Base-by-base conservation (phyloP, 1,284 basidiomycete genomes). In the Ustilago esculenta region DNA sequence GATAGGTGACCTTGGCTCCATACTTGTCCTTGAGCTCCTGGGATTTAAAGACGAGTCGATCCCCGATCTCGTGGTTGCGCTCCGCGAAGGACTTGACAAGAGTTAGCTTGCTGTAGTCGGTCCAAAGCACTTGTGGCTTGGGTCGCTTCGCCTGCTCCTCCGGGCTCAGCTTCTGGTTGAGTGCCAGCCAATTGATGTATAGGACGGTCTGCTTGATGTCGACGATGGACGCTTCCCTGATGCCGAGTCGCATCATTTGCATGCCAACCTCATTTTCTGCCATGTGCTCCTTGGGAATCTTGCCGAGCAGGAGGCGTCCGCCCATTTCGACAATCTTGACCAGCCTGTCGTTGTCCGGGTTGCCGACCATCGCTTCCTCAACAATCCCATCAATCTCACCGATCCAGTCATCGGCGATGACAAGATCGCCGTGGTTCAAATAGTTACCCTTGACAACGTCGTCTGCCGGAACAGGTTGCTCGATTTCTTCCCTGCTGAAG, bases 131-230 rank as follows among this genome's bases (percentile, higher is more conserved):
- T 35, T 54, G 53, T 8, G 74, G 74, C 39, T 65, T 61, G 37
- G 61, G 63, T 21, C 61, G 49, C 23, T 51, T 41, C 4, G 58
- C 65, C 37, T 71, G 72, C 44, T 73, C 56, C 11, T 60, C 68
- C 2, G 63, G 64, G n/a, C 37, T 57, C 39, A 76, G 68, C 49
- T 81, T 87, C 85, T 94, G 93, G 75, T 92, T 94, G 58, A 94
- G 85, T 14, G 92, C 93, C 12, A 94, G 85, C 93, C 93, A 96
- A 42, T 89, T 88, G 67, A 96, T 84, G 20, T 89, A 91, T 54
- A 93, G 86, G 29, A 91, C 88, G 11, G 88, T 89, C 55, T 92
- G 92, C 72, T 87, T 87, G 34, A 94, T 87, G 23, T 87, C 86
- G 23, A 94, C 85, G 20, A 92, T 55, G 15, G 50, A 74, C 5